Evolutionary conservation across 306 rosid species (phyloP).

Genomic region (Rubus parviflorus): DNA sequence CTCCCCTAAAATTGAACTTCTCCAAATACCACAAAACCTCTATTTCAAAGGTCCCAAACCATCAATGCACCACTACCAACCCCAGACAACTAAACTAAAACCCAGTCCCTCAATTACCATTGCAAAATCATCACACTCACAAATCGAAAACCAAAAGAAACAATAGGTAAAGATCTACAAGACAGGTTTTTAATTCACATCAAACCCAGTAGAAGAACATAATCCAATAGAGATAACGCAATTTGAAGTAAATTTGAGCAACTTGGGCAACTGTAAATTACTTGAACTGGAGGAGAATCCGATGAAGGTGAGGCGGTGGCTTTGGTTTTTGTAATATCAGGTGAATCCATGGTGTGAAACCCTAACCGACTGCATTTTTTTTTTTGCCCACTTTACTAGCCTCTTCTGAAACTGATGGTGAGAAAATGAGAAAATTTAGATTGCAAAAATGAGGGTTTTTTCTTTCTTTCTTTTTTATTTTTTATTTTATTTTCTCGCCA

Average conservation of each 20-base stretch:
- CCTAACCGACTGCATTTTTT: constrained; percentile 35
- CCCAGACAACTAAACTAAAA: not conserved
- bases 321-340: constrained; percentile 36
- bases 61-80: not conserved
- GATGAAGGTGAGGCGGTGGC: constrained; percentile 20
- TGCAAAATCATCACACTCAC: not conserved
- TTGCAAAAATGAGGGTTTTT: not conserved
- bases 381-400: not conserved
- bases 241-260: not conserved
- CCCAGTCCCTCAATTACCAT: not conserved
- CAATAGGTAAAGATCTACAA: not conserved
- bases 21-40: constrained; percentile 1
- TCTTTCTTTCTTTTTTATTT: not conserved
- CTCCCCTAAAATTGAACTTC: not conserved
- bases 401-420: constrained; percentile 25
- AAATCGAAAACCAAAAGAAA: not conserved
- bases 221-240: not conserved
- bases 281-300: constrained; percentile 50
- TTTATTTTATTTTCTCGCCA: not conserved
- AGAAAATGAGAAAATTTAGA: not conserved
- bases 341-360: constrained; percentile 49
- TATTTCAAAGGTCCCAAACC: not conserved
- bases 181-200: not conserved
- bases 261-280: constrained; percentile 14
- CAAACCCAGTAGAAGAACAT: not conserved